phyloP scores from a whole-genome alignment of 1,284 basidiomycete genomes.

The Leucocoprinus gongylophorus region DNA sequence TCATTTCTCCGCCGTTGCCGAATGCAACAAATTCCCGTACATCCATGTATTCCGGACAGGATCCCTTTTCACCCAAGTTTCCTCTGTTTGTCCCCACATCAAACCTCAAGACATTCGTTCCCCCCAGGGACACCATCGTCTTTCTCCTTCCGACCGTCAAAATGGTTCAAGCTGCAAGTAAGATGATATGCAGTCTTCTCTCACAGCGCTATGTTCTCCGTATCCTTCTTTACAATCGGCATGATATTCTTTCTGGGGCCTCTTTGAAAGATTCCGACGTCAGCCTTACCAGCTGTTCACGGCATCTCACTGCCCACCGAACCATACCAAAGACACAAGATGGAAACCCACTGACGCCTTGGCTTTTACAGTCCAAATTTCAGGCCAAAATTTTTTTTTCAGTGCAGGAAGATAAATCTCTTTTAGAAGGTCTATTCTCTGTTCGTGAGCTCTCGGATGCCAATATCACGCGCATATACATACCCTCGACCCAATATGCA shows the following conservation, averaged over 20 bases:
- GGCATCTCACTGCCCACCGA: not conserved
- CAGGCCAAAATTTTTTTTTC: not conserved
- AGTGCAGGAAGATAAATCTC: not conserved
- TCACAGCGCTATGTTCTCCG: not conserved
- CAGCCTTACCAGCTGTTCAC: not conserved
- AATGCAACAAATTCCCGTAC: not conserved
- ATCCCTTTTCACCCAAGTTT: not conserved
- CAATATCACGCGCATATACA: conserved; percentile 12
- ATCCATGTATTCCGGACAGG: not conserved
- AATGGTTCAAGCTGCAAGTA: not conserved
- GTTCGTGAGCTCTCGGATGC: not conserved
- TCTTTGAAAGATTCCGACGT: not conserved
- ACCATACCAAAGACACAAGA: not conserved
- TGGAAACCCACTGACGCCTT: not conserved
- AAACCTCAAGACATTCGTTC: not conserved
- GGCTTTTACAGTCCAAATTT: not conserved
- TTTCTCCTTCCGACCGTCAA: not conserved
- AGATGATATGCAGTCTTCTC: conserved; percentile 2
- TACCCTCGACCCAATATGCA: conserved; percentile 47
- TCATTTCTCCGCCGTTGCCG: not conserved
- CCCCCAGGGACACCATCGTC: not conserved
- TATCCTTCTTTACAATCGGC: not conserved
- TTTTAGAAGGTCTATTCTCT: conserved; percentile 5
- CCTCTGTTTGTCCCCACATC: conserved; percentile 3
- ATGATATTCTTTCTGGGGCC: not conserved